Conservation (phyloP, 805 yeast species). For the Saccharomycopsis malanga region DNA sequence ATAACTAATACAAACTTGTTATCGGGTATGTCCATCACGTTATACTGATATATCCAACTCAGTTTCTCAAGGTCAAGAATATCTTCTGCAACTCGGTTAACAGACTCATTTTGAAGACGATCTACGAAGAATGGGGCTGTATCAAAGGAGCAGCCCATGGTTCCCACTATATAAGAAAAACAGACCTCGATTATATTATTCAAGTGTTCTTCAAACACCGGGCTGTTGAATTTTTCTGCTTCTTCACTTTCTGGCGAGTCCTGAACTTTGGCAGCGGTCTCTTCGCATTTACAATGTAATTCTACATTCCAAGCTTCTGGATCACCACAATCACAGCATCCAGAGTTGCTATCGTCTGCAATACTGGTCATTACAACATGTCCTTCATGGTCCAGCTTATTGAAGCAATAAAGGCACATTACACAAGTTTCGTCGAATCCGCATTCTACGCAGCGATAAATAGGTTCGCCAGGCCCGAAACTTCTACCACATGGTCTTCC, state of each 20-base stretch:
- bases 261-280: conserved; percentile 22
- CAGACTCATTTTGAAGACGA: too few species aligned
- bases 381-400: conserved; percentile 56
- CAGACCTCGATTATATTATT: conserved; percentile 36
- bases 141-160: conserved; percentile 14
- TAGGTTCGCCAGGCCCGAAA: conserved; percentile 54
- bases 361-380: conserved; percentile 45
- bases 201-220: conserved; percentile 49
- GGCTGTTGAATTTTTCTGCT: conserved; percentile 43
- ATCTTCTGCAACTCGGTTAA: too few species aligned
- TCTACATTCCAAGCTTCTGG: conserved; percentile 68
- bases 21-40: too few species aligned
- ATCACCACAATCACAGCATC: conserved; percentile 88
- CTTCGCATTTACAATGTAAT: conserved; percentile 25
- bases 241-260: conserved; percentile 27
- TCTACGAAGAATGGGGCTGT: conserved; percentile 13
- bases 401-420: conserved; percentile 65
- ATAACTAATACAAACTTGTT: conserved; percentile 44
- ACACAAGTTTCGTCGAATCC: conserved; percentile 76
- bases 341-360: conserved; percentile 30
- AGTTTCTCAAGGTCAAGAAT: too few species aligned
- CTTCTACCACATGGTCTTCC: conserved; percentile 64
- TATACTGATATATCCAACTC: too few species aligned
- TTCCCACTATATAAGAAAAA: conserved; percentile 25
- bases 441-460: conserved; percentile 69